Conservation (phyloP, 164 flowering plant genomes). For the Umbilicus rupestris region DNA sequence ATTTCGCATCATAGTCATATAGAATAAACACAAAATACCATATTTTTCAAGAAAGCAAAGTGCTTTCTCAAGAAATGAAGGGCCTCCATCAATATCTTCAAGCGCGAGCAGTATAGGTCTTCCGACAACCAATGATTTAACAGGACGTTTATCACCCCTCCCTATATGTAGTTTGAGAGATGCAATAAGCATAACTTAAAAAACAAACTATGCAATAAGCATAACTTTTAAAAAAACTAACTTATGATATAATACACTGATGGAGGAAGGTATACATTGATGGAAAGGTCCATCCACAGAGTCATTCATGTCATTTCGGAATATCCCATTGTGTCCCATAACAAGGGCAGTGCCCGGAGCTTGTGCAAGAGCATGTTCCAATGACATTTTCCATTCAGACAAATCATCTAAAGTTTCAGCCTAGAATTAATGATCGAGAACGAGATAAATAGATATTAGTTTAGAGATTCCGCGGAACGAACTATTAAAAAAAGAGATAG, state of each 20-base stretch:
- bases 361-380: slow-evolving; percentile 91
- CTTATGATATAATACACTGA: background rate
- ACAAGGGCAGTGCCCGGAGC: slow-evolving; percentile 98
- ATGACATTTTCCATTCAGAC: slow-evolving; percentile 93
- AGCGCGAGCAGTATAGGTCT: slow-evolving; percentile 97
- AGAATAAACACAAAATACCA: slow-evolving; percentile 40
- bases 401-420: slow-evolving; percentile 94
- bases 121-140: slow-evolving; percentile 94
- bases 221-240: too few relatives aligned
- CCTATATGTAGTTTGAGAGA: slow-evolving; percentile 29
- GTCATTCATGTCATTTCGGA: slow-evolving; percentile 72
- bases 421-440: slow-evolving; percentile 24
- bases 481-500: background rate
- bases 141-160: slow-evolving; percentile 76
- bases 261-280: slow-evolving; percentile 40
- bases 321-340: slow-evolving; percentile 96
- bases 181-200: background rate
- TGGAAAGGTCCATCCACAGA: slow-evolving; percentile 69
- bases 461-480: background rate
- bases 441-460: background rate
- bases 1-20: background rate
- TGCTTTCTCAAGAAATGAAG: slow-evolving; percentile 97
- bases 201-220: too few relatives aligned
- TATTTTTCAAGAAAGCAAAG: slow-evolving; percentile 81
- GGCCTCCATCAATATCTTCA: slow-evolving; percentile 98